Percentiles rank a stretch among this genome's conserved stretches.
These are phyloP conservation scores for Aspergillus tamarii DNA, from an alignment of 2,329 filamentous ascomycete genomes.

Conservation along the genomic window DNA sequence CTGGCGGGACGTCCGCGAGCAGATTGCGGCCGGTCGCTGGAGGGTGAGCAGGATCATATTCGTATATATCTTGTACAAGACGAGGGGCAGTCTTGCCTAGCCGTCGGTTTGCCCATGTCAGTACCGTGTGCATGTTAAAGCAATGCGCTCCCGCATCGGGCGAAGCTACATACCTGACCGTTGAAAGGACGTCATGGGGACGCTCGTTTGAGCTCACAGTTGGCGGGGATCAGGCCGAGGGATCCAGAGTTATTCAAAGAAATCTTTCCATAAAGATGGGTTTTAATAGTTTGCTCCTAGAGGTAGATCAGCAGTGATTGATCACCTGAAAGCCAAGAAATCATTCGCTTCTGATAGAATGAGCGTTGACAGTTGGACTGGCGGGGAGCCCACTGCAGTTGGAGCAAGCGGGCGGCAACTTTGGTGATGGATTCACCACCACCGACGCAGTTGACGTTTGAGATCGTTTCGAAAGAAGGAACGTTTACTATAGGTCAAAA, in stretches of 20 bases:
- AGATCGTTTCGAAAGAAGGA: background rate
- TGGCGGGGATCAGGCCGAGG: conserved; percentile 14
- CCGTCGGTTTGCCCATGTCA: background rate
- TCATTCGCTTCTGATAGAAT: conserved; percentile 13
- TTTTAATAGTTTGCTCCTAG: background rate
- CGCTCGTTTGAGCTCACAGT: conserved; percentile 20
- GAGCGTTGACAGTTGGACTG: conserved; percentile 21
- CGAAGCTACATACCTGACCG: conserved; percentile 35
- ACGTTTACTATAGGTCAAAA: background rate
- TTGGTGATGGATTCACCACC: conserved; percentile 11
- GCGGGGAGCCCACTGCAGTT: conserved; percentile 31
- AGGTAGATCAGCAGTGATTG: background rate
- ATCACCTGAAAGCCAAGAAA: conserved; percentile 7
- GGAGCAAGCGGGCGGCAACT: conserved; percentile 27
- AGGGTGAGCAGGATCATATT: conserved; percentile 50
- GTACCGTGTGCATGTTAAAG: background rate
- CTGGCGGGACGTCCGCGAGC: conserved; percentile 61
- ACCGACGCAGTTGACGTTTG: background rate
- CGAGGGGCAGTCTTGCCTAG: conserved; percentile 57
- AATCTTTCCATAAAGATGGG: conserved; percentile 16
- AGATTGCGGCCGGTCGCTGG: conserved; percentile 54
- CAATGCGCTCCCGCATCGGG: background rate
- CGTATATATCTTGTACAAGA: conserved; percentile 49
- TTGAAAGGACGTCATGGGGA: conserved; percentile 36
- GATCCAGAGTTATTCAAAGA: background rate